A percentile compares a stretch with the other conserved stretches of the same genome.
phyloP scores from a whole-genome alignment of 2,329 filamentous ascomycete genomes.

The Xylaria sp. region DNA sequence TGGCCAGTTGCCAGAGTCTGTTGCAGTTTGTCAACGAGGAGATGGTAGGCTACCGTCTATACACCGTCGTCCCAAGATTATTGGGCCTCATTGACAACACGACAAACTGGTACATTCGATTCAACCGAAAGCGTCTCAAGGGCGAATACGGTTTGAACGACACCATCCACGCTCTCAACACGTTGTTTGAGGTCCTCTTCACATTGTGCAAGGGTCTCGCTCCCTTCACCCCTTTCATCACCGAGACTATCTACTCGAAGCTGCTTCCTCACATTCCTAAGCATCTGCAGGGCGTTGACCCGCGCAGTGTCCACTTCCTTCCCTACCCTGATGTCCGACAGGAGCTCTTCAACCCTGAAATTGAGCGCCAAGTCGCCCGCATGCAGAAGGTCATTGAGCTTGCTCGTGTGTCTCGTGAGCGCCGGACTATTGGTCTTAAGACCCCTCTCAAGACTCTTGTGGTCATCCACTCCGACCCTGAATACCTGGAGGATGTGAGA shows the following conservation, averaged over 20 bases:
- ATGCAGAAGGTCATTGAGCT: conserved; percentile 98
- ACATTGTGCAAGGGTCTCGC: conserved; percentile 71
- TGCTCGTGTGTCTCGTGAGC: conserved; percentile 77
- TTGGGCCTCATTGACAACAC: conserved; percentile 84
- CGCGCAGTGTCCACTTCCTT: conserved; percentile 87
- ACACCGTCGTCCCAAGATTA: conserved; percentile 85
- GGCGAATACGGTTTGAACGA: conserved; percentile 62
- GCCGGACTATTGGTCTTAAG: conserved; percentile 78
- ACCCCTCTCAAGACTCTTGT: conserved; percentile 85
- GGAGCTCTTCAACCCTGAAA: conserved; percentile 78
- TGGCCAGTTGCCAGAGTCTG: conserved; percentile 86
- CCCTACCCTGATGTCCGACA: conserved; percentile 81
- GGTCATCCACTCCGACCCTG: conserved; percentile 75
- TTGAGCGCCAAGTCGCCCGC: conserved; percentile 78
- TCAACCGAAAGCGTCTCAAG: conserved; percentile 78
- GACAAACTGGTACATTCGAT: conserved; percentile 98
- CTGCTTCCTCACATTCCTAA: conserved; percentile 78
- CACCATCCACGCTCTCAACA: conserved; percentile 85
- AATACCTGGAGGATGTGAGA: conserved; percentile 81
- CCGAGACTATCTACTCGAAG: conserved; percentile 86
- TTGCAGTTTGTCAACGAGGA: conserved; percentile 88
- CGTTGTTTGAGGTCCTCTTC: conserved; percentile 87
- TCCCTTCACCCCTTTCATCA: conserved; percentile 92
- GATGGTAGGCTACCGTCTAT: conserved; percentile 77
- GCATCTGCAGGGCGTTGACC: conserved; percentile 61